phyloP scores from a whole-genome alignment of 2,329 filamentous ascomycete genomes.

The Sporothrix inflata region DNA sequence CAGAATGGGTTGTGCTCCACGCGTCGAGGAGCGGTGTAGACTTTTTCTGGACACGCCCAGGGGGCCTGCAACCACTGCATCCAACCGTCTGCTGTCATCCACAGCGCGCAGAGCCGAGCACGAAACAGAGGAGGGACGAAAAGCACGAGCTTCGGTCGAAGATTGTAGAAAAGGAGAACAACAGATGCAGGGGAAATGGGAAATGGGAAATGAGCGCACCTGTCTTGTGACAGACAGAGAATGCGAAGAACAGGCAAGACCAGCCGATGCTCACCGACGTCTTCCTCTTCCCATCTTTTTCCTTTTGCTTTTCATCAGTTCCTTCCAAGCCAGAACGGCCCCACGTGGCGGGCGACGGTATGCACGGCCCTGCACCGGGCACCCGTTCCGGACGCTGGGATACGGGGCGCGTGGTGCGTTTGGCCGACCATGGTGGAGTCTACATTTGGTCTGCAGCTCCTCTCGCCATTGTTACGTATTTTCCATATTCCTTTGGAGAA shows the following conservation, averaged over 20 bases:
- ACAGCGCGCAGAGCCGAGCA: neutral
- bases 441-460: no score
- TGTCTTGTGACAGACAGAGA: neutral
- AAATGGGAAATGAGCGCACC: no score
- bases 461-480: no score
- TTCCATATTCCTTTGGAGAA: no score
- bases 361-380: slow-evolving; percentile 18
- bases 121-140: neutral
- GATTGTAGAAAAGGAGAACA: neutral
- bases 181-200: neutral
- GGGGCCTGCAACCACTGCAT: neutral
- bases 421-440: neutral
- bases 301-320: neutral
- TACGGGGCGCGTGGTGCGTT: neutral
- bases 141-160: neutral
- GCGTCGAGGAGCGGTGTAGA: slow-evolving; percentile 4
- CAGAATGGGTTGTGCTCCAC: no score
- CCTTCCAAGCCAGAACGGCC: neutral
- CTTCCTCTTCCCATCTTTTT: neutral
- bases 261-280: slow-evolving; percentile 4
- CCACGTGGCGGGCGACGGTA: slow-evolving; percentile 15
- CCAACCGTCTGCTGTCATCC: neutral
- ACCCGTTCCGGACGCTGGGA: neutral
- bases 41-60: neutral
- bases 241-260: neutral